Base-by-base conservation (phyloP, 495 filamentous ascomycete species). In the Trichoderma reesei region DNA sequence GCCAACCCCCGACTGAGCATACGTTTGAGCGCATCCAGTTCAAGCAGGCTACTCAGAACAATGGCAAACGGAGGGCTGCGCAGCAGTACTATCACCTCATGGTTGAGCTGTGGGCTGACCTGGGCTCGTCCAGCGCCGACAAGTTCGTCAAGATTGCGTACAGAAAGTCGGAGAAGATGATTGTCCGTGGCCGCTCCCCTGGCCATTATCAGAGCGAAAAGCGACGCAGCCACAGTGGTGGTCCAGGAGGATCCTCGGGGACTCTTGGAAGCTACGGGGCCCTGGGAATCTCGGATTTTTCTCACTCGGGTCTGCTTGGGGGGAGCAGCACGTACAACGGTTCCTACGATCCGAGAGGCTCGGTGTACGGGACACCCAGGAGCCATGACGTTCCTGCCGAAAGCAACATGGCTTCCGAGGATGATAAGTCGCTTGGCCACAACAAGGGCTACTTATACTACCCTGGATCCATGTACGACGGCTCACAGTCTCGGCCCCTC, bases 11-110 rank as follows among this genome's bases (percentile, higher is more conserved):
- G 5, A 79, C 72, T 39, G 82, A 85, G 71, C 83, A 85, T 62
- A 89, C 88, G 1, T 98, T 97, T 71, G 92, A 97, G 68, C 86
- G 93, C 3, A 96, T 97, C 51, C 93, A 98, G 70, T 98, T 98
- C 80, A 96, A 96, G 72, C 90, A 89, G 61, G 94, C 93, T 2
- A 98, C 93, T 1, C 91, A 92, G 4, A 98, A 98, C 77, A 98
- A 98, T 66, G 93, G 93, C 31, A 96, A 96, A 71, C 80, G 93
- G 62, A 80, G 93, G 54, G 91, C 93, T 0, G 89, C 90, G 11
- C 93, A 97, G 72, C 93, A 96, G 69, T 96, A 91, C 72, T 98
- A 96, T 72, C 92, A 95, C 67, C 80, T 98, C 37, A 83, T 96
- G 37, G 88, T 96, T 1, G 92, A 97, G 71, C 84, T 98, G 3